Base-by-base conservation (phyloP, 441 rosid species). In the Bruguiera hainesii region DNA sequence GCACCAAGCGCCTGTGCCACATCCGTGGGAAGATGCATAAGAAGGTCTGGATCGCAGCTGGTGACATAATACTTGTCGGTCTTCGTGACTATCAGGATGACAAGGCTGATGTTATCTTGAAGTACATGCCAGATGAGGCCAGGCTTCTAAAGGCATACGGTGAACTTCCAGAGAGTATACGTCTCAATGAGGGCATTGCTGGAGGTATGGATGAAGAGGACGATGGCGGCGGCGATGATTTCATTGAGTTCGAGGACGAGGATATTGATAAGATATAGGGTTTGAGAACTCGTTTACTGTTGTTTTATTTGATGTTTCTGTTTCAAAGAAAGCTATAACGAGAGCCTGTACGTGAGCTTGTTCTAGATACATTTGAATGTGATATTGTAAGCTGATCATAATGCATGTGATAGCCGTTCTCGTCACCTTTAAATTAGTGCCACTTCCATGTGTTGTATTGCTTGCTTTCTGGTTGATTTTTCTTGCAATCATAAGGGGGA, bases 111-210 rank as follows among this genome's bases (percentile, higher is more conserved):
- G 92, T 90, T 35, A 90, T 90, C 70, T 80, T 90, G 20, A 88
- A 90, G 84, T 90, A 90, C 61, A 88, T 83, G 97, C 90, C 96
- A 0, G 94, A 90, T 61, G 97, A 90, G 69, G 94, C 97, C 0
- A 85, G 92, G 82, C 88, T 86, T 50, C 81, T 88, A 21, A 88
- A 86, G 79, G 94, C 94, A 0, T 88, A 88, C n/a, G 90, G 90
- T 50, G 94, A 90, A 83, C 88, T 90, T 51, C 97, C 97, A 0
- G 90, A 86, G 78, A 86, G 69, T 46, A 86, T 85, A 0, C 90
- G 91, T 37, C 90, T 88, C 69, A 90, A 90, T 55, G 96, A 90
- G 74, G 94, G 91, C 9, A 84, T 90, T 66, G 86, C 85, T 70
- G 86, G 87, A 18, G 87, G 84, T 71, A 84, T 90, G 31, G 96